Percentiles rank a stretch among this genome's conserved stretches.
Evolutionary conservation across 148 eudicot genomes (phyloP).

Genomic region (Selenicereus undatus): DNA sequence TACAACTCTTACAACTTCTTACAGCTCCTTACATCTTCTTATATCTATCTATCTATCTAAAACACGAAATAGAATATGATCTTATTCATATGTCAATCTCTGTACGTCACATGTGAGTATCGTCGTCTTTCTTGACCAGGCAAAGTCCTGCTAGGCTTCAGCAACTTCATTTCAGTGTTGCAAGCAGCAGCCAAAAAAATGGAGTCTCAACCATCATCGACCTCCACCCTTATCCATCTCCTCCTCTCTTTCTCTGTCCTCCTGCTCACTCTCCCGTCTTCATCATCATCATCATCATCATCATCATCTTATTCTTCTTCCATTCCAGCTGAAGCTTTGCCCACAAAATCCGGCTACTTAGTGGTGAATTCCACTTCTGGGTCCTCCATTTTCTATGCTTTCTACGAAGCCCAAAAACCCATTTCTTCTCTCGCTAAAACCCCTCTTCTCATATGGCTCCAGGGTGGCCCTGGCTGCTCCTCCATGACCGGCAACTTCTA

Average conservation of each 20-base stretch:
- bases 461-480: conserved; percentile 93
- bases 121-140: background rate
- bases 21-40: no score
- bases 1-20: no score
- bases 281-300: background rate
- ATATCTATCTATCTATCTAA: no score
- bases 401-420: conserved; percentile 63
- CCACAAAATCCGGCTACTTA: conserved; percentile 76
- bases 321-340: conserved; percentile 53
- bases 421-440: conserved; percentile 37
- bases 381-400: conserved; percentile 75
- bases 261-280: conserved; percentile 11
- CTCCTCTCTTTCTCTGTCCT: conserved; percentile 17
- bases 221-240: conserved; percentile 13
- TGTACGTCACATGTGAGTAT: no score
- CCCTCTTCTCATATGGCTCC: conserved; percentile 85
- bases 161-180: background rate
- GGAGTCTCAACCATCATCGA: background rate
- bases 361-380: conserved; percentile 44
- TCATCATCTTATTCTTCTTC: conserved; percentile 7
- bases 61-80: no score
- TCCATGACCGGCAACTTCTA: conserved; percentile 75
- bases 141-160: background rate
- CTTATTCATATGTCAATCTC: no score
- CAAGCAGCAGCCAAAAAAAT: background rate